These are phyloP conservation scores for Aspergillus neoniger DNA, from an alignment of 2,329 filamentous ascomycete genomes.

Conservation along the genomic window DNA sequence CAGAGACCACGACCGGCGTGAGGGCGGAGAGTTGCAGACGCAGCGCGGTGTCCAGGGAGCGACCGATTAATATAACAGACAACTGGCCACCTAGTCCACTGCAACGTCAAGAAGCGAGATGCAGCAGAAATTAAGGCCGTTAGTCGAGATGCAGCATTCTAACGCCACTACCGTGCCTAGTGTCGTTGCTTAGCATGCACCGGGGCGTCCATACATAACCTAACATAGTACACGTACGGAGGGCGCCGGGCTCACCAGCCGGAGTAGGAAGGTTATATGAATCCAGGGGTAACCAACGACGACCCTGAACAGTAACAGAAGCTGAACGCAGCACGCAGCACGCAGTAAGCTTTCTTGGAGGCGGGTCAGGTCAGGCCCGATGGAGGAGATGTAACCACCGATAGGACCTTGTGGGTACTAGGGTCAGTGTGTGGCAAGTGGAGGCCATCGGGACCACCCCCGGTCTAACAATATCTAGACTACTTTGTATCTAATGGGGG, in stretches of 20 bases:
- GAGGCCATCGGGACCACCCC: no score
- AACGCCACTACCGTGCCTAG: neutral
- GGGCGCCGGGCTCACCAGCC: neutral
- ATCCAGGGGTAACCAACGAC: neutral
- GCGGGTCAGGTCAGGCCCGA: neutral
- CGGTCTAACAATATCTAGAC: no score
- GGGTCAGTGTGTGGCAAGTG: no score
- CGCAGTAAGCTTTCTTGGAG: neutral
- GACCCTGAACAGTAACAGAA: neutral
- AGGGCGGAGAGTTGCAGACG: neutral
- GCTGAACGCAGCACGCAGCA: neutral
- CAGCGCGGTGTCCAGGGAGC: neutral
- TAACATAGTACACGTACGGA: neutral
- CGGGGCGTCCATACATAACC: neutral
- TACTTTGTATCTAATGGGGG: no score
- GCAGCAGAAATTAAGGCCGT: neutral
- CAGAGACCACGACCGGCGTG: neutral
- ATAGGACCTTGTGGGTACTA: no score
- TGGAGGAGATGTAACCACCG: neutral
- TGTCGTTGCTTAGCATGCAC: neutral
- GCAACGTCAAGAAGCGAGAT: neutral
- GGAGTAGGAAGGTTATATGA: neutral
- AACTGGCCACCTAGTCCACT: neutral
- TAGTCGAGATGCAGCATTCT: neutral
- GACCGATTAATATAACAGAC: neutral